Evolutionary conservation across 169 alveolate genomes (phyloP).

Genomic region (Toxoplasma gondii): DNA sequence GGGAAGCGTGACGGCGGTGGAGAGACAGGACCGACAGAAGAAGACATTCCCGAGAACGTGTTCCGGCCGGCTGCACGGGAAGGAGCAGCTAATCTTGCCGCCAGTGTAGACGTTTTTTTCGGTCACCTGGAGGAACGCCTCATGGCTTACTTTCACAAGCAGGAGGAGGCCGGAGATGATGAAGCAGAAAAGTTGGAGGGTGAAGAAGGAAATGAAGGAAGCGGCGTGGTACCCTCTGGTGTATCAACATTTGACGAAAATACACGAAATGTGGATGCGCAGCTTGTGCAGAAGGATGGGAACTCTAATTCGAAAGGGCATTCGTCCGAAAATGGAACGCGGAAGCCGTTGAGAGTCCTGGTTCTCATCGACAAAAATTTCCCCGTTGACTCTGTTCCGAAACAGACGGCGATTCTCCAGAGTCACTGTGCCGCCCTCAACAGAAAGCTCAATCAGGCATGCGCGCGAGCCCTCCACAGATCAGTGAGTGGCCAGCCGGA

Average conservation of each 20-base stretch:
- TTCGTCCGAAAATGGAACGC: not conserved
- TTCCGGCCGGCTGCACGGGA: constrained; percentile 3
- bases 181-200: not conserved
- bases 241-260: not conserved
- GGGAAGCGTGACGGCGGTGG: not conserved
- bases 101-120: not conserved
- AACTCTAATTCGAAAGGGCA: not conserved
- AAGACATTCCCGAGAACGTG: not conserved
- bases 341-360: not conserved
- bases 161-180: not conserved
- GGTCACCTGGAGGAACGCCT: not conserved
- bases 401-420: not conserved
- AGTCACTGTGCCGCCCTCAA: not conserved
- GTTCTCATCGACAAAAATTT: not conserved
- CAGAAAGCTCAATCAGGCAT: not conserved
- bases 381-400: not conserved
- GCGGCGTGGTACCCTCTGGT: not conserved
- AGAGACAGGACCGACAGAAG: not conserved
- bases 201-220: not conserved
- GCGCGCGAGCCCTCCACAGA: not conserved
- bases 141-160: not conserved
- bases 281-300: not conserved
- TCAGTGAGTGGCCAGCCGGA: not conserved
- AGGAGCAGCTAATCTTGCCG: not conserved
- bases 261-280: not conserved